These are phyloP conservation scores for Flueggea neowawraea DNA, from an alignment of 441 rosid genomes.

Conservation along the genomic window DNA sequence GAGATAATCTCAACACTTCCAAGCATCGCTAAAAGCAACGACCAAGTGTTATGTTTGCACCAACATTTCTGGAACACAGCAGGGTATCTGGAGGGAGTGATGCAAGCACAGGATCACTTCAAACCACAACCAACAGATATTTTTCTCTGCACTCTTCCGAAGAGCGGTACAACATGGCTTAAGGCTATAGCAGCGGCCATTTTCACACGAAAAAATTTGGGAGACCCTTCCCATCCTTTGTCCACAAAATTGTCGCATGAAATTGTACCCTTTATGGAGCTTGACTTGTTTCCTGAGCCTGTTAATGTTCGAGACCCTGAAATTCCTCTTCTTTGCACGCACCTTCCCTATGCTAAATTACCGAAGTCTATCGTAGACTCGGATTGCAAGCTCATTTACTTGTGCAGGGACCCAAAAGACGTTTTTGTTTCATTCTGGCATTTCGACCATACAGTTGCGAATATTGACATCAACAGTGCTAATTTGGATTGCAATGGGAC, in stretches of 20 bases:
- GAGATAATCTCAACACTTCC: too few species aligned
- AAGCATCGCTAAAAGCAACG: too few species aligned
- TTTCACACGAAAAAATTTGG: neutral
- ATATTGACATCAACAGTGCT: conserved; percentile 2
- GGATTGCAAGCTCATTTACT: conserved; percentile 33
- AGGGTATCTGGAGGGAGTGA: too few species aligned
- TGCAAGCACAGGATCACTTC: conserved; percentile 1
- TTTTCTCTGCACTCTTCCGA: conserved; percentile 26
- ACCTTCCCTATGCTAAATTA: conserved; percentile 20
- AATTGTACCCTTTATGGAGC: neutral
- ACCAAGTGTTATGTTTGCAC: too few species aligned
- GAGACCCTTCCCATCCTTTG: neutral
- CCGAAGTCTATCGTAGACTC: conserved; percentile 18
- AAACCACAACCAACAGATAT: conserved; percentile 26
- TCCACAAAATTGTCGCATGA: conserved; percentile 1
- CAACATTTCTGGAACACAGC: too few species aligned
- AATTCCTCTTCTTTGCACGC: conserved; percentile 16
- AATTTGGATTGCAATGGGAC: conserved; percentile 7
- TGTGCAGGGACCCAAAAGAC: conserved; percentile 44
- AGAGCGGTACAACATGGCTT: conserved; percentile 39
- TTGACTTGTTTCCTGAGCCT: too few species aligned
- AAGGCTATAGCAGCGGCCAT: conserved; percentile 30
- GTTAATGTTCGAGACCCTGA: too few species aligned
- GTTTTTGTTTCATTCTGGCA: conserved; percentile 33
- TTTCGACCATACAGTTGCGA: neutral